Evolutionary conservation across 768 basidiomycete genomes (phyloP), one percentile per base, ranked within the genome.

Genomic region (Tylopilus vinaceipallidus): DNA sequence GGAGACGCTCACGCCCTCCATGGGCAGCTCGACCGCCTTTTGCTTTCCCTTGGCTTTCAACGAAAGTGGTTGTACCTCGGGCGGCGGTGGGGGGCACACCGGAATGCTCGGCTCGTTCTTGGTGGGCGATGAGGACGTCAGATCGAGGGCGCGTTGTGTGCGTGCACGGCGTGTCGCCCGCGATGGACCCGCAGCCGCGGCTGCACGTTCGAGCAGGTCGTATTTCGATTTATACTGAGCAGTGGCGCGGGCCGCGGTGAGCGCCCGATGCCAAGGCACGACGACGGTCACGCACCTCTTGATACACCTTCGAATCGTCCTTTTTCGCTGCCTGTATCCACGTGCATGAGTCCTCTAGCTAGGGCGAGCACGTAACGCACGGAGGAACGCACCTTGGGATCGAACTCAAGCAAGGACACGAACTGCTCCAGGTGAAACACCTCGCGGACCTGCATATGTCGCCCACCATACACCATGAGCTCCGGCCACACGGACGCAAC

Each of bases 351-450:
- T 30, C 43, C 50, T 13, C 0, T 8, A 17, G 6, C 11, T 6
- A 27, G 8, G 9, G 16, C 11, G 24, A 13, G 27, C 17, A 14
- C 24, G 4, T 14, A 29, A 12, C n/a, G 27, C 6, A 29, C 27
- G 12, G 12, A 29, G 41, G n/a, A n/a, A 42, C 27, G 14, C 17
- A 30, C 41, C 67, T 73, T 66, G 9, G 93, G 94, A 67, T 95
- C 79, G 65, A 83, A 98, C 17, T 74, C 76, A 30, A 93, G 69
- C 73, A 95, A 75, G 22, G 79, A 83, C 3, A 82, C 79, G 63
- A 88, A 95, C 50, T 85, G 75, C 55, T 94, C 86, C 69, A 95
- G 76, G 62, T 98, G 94, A 67, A 95, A 98, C 50, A 81, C 75
- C 68, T 98, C 91, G 52, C 94, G 81, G 41, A 95, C 76, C 86